A percentile compares a stretch with the other conserved stretches of the same genome.
phyloP scores from a whole-genome alignment of 306 rosid species.

The Rosa lucieae region DNA sequence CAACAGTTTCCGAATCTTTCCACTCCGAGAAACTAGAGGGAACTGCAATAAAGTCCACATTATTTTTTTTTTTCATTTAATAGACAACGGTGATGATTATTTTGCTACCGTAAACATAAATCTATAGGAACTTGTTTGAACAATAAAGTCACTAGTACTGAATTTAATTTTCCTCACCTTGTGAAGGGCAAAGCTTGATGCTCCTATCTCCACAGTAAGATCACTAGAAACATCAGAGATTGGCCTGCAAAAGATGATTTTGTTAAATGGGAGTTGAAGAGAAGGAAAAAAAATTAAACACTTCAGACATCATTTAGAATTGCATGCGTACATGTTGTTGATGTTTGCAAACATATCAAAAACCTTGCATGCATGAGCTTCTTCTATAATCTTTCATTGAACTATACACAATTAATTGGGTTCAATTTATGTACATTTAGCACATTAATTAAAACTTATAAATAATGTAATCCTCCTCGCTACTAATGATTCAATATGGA shows the following conservation, averaged over 20 bases:
- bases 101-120: conserved; percentile 1
- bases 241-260: conserved; percentile 67
- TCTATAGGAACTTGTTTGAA: background rate
- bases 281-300: conserved; percentile 32
- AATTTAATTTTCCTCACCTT: conserved; percentile 52
- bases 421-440: conserved; percentile 23
- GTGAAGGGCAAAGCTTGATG: conserved; percentile 87
- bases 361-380: conserved; percentile 32
- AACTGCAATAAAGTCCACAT: conserved; percentile 50
- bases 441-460: conserved; percentile 39
- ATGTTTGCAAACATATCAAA: conserved; percentile 32
- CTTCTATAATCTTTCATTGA: conserved; percentile 27
- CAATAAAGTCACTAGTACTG: conserved; percentile 7
- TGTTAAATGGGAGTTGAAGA: conserved; percentile 30
- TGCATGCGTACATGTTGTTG: conserved; percentile 39
- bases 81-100: background rate
- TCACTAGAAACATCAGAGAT: conserved; percentile 97
- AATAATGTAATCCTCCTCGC: conserved; percentile 36
- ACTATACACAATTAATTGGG: conserved; percentile 10
- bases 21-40: conserved; percentile 91
- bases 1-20: conserved; percentile 73
- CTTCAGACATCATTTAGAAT: background rate
- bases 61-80: background rate
- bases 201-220: conserved; percentile 80
- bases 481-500: conserved; percentile 30